Percentiles rank a stretch among this genome's conserved stretches.
These are phyloP conservation scores for Trametes polyzona DNA, from an alignment of 1,284 basidiomycete species.

Conservation along the genomic window DNA sequence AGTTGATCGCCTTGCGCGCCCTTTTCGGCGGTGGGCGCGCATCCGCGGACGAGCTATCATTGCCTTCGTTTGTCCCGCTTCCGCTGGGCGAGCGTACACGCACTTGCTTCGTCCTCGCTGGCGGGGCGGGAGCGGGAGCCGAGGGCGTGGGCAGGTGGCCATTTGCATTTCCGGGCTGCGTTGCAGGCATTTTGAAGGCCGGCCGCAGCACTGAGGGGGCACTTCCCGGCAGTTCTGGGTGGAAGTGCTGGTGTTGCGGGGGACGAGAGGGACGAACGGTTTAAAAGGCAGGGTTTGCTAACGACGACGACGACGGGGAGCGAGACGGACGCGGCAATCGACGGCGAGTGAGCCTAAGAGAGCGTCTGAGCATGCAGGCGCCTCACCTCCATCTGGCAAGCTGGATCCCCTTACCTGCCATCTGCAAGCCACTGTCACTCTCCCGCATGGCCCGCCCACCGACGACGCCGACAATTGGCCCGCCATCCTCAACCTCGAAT, in stretches of 20 bases:
- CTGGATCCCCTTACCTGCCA: slow-evolving; percentile 9
- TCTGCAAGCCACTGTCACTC: slow-evolving; percentile 24
- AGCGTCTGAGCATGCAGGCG: slow-evolving; percentile 23
- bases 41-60: slow-evolving; percentile 21
- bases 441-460: slow-evolving; percentile 11
- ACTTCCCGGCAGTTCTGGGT: neutral
- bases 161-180: slow-evolving; percentile 22
- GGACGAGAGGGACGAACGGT: neutral
- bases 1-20: slow-evolving; percentile 82
- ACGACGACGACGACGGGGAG: slow-evolving; percentile 18
- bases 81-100: slow-evolving; percentile 23
- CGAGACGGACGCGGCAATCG: slow-evolving; percentile 13
- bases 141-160: slow-evolving; percentile 21
- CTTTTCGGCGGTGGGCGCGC: slow-evolving; percentile 62
- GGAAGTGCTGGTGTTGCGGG: neutral
- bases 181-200: slow-evolving; percentile 17
- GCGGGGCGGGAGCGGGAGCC: slow-evolving; percentile 16
- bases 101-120: slow-evolving; percentile 23
- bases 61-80: slow-evolving; percentile 14
- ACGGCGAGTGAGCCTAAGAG: slow-evolving; percentile 17
- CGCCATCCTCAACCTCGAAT: slow-evolving; percentile 2
- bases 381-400: slow-evolving; percentile 9
- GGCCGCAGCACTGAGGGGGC: neutral
- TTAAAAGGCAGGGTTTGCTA: neutral
- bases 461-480: slow-evolving; percentile 4